A percentile compares a stretch with the other conserved stretches of the same genome.
These are phyloP conservation scores for Dictyostelium firmibasis DNA, from an alignment of 78 protist genomes.

Conservation along the genomic window DNA sequence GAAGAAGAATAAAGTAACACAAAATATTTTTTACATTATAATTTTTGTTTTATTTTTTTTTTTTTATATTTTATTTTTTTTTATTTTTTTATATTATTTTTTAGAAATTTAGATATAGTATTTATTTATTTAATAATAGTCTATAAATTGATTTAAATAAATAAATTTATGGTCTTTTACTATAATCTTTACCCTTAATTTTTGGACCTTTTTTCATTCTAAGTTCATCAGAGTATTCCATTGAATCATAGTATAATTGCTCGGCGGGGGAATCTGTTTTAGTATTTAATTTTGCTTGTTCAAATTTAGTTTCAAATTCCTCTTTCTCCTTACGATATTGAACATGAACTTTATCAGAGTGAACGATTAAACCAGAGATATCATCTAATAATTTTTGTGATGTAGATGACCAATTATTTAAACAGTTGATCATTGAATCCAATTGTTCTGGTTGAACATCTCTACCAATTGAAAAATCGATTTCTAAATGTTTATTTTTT, in stretches of 20 bases:
- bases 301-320: conserved; percentile 47
- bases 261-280: conserved; percentile 6
- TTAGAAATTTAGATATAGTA: too few species aligned
- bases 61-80: too few species aligned
- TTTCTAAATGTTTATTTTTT: conserved; percentile 78
- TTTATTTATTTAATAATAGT: too few species aligned
- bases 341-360: conserved; percentile 46
- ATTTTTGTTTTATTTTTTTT: too few species aligned
- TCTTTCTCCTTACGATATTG: conserved; percentile 53
- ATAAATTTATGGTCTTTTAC: not conserved
- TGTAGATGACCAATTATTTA: conserved; percentile 43
- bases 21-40: too few species aligned
- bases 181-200: conserved; percentile 15
- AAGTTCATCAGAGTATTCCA: conserved; percentile 57
- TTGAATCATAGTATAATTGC: not conserved
- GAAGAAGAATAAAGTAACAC: too few species aligned
- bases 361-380: not conserved
- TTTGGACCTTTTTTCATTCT: conserved; percentile 57
- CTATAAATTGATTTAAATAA: too few species aligned
- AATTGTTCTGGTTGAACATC: conserved; percentile 50
- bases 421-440: conserved; percentile 18
- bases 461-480: conserved; percentile 80
- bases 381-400: conserved; percentile 15
- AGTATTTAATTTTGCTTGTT: conserved; percentile 41
- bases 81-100: too few species aligned